Percentiles rank a stretch among this genome's conserved stretches.
Conservation (phyloP, 176 grass and related monocot genomes). For the Carex cristatella region DNA sequence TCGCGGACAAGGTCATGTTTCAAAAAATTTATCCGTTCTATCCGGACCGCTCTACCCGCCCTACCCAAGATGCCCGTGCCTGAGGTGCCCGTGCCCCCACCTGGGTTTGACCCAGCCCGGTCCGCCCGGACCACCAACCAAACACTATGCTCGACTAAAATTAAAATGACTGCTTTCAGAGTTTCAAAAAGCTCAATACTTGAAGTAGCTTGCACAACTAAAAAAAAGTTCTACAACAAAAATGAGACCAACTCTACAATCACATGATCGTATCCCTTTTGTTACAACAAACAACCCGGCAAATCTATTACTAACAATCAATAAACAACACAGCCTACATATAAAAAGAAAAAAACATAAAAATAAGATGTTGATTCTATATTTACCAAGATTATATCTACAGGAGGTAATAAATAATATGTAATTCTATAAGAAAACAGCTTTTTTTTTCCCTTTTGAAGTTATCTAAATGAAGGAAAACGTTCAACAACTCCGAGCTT, state of each 20-base stretch:
- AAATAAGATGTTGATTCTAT: slow-evolving; percentile 25
- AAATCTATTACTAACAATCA: slow-evolving; percentile 4
- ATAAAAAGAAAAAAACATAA: neutral
- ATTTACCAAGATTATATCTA: slow-evolving; percentile 97
- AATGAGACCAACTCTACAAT: slow-evolving; percentile 15
- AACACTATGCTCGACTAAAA: neutral
- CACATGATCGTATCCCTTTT: slow-evolving; percentile 4
- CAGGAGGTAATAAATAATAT: slow-evolving; percentile 44
- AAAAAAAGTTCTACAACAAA: slow-evolving; percentile 19
- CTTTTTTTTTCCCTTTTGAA: slow-evolving; percentile 23
- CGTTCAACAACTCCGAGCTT: slow-evolving; percentile 57
- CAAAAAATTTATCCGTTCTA: no score
- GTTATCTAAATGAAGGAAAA: slow-evolving; percentile 53
- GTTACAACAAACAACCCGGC: neutral
- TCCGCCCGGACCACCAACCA: no score
- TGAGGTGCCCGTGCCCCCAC: no score
- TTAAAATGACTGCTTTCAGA: neutral
- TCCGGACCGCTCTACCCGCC: no score
- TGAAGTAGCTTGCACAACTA: neutral
- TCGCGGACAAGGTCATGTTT: no score
- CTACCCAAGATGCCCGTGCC: no score
- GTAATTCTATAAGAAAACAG: slow-evolving; percentile 28
- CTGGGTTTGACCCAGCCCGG: no score
- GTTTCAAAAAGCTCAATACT: neutral
- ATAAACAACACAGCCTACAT: slow-evolving; percentile 7